Evolutionary conservation across 169 alveolate species (phyloP), one percentile per base, ranked within the genome.

Genomic region (Cryptosporidium xiaoi): DNA sequence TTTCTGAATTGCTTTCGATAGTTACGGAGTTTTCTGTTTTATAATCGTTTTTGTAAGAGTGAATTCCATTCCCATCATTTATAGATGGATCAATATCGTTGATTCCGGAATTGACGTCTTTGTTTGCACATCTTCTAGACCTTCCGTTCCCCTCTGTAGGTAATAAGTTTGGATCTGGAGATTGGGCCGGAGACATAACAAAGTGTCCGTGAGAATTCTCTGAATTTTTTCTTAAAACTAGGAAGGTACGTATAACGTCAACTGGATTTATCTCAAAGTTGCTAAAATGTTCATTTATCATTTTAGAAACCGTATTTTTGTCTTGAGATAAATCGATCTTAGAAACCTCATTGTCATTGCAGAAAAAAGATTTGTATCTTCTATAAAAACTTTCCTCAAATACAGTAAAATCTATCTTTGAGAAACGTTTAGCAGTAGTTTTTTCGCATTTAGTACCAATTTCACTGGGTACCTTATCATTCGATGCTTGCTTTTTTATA

Each of bases 161-260:
- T n/a, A 34, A 24, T 40, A 77, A 20, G 18, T 62, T 62, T 24
- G 87, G 87, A 13, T 77, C 87, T 3, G 87, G 87, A n/a, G 87
- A 77, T 60, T 56, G 87, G 15, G 87, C 87, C 12, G 87, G 87
- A 16, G 87, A 77, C 69, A 77, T 62, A 3, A 56, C 64, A 27
- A 62, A 40, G 33, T 77, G 71, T 0, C 64, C 77, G 31, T 77
- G 69, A 20, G 87, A 77, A 77, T 77, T 56, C 44, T 77, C 87
- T 18, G 87, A 77, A 66, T 60, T 77, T 44, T 77, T 77, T 29
- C 71, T 77, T 20, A 77, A 40, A 12, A 77, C 87, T 36, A 77
- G 50, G 40, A 77, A 77, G n/a, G 87, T 77, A 8, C 87, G 87
- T 27, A 77, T 77, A 20, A 77, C 87, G 16, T 77, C 87, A 3